These are phyloP conservation scores for Hymenoscyphus infarciens DNA, from an alignment of 2,329 filamentous ascomycete species.

Conservation along the genomic window DNA sequence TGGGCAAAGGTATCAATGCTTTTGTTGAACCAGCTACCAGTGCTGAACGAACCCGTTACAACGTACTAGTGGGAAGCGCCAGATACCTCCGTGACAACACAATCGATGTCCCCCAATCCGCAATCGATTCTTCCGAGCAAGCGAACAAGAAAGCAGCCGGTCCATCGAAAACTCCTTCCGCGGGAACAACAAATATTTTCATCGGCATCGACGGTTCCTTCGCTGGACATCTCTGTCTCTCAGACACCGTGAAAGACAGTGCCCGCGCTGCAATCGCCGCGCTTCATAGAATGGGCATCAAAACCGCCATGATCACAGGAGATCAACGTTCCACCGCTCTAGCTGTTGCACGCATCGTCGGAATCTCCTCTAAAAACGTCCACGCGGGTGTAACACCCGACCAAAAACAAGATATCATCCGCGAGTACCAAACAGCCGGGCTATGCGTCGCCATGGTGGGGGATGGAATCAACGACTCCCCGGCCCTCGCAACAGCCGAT, in stretches of 20 bases:
- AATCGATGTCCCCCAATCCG: slow-evolving; percentile 61
- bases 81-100: slow-evolving; percentile 69
- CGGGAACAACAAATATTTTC: slow-evolving; percentile 87
- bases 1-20: slow-evolving; percentile 83
- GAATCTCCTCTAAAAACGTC: slow-evolving; percentile 72
- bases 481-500: slow-evolving; percentile 86
- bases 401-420: slow-evolving; percentile 85
- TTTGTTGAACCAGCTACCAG: slow-evolving; percentile 71
- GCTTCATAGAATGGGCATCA: slow-evolving; percentile 79
- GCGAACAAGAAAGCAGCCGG: slow-evolving; percentile 46
- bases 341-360: slow-evolving; percentile 77
- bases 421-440: slow-evolving; percentile 68
- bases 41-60: slow-evolving; percentile 67
- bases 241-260: slow-evolving; percentile 87
- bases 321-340: slow-evolving; percentile 83
- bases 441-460: slow-evolving; percentile 93
- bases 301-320: slow-evolving; percentile 88
- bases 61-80: slow-evolving; percentile 79
- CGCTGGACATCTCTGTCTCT: slow-evolving; percentile 76
- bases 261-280: slow-evolving; percentile 78
- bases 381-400: slow-evolving; percentile 85
- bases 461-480: slow-evolving; percentile 97
- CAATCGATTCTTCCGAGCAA: slow-evolving; percentile 60
- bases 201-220: slow-evolving; percentile 81
- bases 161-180: slow-evolving; percentile 37